These are phyloP conservation scores for Aspergillus neotritici DNA, from an alignment of 2,329 filamentous ascomycete species.

Conservation along the genomic window DNA sequence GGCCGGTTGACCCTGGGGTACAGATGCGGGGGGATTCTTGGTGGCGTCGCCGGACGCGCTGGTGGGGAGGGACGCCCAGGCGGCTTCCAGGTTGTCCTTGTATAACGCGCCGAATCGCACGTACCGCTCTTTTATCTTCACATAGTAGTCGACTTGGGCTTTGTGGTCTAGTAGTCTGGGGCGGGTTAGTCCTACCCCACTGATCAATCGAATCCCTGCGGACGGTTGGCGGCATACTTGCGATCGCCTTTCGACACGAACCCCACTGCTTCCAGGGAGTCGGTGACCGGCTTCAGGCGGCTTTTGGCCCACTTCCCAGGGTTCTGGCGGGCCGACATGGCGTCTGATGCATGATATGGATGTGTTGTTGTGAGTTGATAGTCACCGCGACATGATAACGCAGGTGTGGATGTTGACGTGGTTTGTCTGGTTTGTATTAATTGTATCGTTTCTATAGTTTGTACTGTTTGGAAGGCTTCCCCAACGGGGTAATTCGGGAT, in stretches of 20 bases:
- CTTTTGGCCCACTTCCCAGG: conserved; percentile 20
- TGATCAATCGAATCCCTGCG: background rate
- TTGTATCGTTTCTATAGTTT: conserved; percentile 8
- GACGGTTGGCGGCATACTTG: conserved; percentile 49
- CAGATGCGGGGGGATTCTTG: conserved; percentile 34
- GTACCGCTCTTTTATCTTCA: conserved; percentile 80
- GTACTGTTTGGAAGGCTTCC: conserved; percentile 9
- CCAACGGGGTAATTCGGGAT: conserved; percentile 13
- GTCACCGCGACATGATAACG: background rate
- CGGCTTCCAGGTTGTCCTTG: conserved; percentile 65
- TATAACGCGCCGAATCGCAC: conserved; percentile 80
- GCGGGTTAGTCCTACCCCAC: conserved; percentile 15
- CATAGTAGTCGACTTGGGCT: conserved; percentile 78
- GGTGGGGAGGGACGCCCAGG: conserved; percentile 61
- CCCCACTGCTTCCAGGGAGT: conserved; percentile 75
- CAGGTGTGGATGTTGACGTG: conserved; percentile 10
- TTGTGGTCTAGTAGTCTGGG: conserved; percentile 65
- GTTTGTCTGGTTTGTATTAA: conserved; percentile 8
- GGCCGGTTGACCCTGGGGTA: conserved; percentile 16
- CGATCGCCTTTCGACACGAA: conserved; percentile 87
- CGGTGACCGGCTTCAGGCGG: conserved; percentile 67
- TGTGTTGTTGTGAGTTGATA: background rate
- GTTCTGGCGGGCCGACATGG: conserved; percentile 18
- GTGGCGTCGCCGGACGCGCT: conserved; percentile 36
- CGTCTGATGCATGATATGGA: conserved; percentile 1